Percentiles rank a stretch among this genome's conserved stretches.
Conservation (phyloP, 1,284 basidiomycete species). For the Stygiomarasmius scandens region DNA sequence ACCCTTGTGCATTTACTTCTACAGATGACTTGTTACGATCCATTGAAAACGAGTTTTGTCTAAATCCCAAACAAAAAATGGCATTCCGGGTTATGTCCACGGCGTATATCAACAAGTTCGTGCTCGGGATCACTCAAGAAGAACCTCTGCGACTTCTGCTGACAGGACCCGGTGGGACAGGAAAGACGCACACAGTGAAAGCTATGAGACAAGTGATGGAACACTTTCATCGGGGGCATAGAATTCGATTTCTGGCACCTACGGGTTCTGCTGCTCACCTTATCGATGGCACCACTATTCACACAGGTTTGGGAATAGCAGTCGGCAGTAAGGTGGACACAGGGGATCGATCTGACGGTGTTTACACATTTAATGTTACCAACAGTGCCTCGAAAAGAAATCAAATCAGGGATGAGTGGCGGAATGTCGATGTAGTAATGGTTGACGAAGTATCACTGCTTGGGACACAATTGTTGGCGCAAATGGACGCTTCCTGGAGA, state of each 20-base stretch:
- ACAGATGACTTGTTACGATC: too few relatives aligned
- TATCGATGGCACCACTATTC: constrained; percentile 30
- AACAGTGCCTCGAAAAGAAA: constrained; percentile 3
- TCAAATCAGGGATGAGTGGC: constrained; percentile 13
- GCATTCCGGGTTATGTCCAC: too few relatives aligned
- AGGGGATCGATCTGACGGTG: neutral
- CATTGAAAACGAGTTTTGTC: too few relatives aligned
- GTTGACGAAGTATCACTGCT: constrained; percentile 37
- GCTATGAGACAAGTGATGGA: constrained; percentile 27
- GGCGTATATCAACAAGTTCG: too few relatives aligned
- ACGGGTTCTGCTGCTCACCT: constrained; percentile 29
- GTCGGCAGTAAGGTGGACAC: constrained; percentile 5
- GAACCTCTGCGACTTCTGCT: constrained; percentile 24
- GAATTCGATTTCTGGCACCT: constrained; percentile 28
- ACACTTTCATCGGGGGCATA: constrained; percentile 20
- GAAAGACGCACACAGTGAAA: constrained; percentile 32
- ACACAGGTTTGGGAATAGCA: constrained; percentile 20
- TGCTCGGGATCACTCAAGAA: too few relatives aligned
- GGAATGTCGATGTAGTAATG: constrained; percentile 19
- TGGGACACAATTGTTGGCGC: constrained; percentile 22
- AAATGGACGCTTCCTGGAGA: constrained; percentile 26
- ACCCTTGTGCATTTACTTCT: too few relatives aligned
- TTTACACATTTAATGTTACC: neutral
- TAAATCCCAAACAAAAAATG: too few relatives aligned
- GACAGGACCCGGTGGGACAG: constrained; percentile 33